Evolutionary conservation across 345 rosid species (phyloP).

Genomic region (Lenwebbia sp.): DNA sequence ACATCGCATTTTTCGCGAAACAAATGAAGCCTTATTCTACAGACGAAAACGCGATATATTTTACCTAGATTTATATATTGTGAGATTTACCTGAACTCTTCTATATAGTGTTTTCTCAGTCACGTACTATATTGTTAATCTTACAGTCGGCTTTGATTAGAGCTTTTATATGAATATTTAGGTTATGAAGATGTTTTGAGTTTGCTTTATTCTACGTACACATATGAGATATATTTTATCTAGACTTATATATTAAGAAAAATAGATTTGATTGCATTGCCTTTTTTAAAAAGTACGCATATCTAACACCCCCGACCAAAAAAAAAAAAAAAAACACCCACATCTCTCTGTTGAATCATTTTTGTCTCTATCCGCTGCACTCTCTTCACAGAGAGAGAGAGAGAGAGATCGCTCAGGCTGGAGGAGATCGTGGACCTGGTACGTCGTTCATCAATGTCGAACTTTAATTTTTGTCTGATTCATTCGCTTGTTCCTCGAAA

Average conservation of each 20-base stretch:
- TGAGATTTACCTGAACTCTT: no score
- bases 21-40: no score
- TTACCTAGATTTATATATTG: not conserved
- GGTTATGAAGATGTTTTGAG: not conserved
- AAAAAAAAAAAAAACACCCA: no score
- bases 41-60: not conserved
- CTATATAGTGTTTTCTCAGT: no score
- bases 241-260: not conserved
- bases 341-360: not conserved
- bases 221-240: not conserved
- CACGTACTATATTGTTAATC: no score
- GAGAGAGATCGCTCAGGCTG: conserved; percentile 1
- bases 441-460: not conserved
- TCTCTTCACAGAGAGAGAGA: not conserved
- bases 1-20: no score
- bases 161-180: not conserved
- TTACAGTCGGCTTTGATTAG: not conserved
- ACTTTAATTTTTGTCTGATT: not conserved
- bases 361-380: not conserved
- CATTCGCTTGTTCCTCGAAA: not conserved
- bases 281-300: not conserved
- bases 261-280: not conserved
- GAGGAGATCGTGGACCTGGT: conserved; percentile 1
- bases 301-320: not conserved
- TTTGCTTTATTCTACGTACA: not conserved